Evolutionary conservation across 306 rosid species (phyloP), one percentile per base, ranked within the genome.

Genomic region (Vachellia collinsii): DNA sequence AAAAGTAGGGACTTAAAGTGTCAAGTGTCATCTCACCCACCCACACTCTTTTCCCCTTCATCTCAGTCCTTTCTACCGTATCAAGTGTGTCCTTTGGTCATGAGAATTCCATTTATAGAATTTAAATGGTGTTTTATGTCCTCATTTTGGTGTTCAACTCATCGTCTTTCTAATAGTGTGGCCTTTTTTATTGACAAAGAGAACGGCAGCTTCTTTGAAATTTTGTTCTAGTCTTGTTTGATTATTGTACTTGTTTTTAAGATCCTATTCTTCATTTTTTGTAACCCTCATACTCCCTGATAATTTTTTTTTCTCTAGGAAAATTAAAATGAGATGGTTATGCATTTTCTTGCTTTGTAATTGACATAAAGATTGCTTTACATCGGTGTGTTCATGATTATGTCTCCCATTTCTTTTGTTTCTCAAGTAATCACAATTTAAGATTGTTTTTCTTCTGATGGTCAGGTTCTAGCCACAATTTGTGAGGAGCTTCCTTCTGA

Each of bases 401-500:
- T 51, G 37, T 72, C 61, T 77, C 50, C 41, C 70, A 71, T 66
- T 67, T 67, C 56, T 66, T 77, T 58, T 37, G 11, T 25, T 80
- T 74, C n/a, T 41, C 53, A 11, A 42, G 11, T 72, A 34, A 71
- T 79, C 68, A 14, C 46, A 41, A 6, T 36, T 76, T 69, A 41
- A 74, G 46, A 70, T 47, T 44, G 69, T 36, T 62, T 70, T 59
- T 64, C 80, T 77, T 83, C 76, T 75, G 63, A 75, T 76, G 82
- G 72, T 79, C 88, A 95, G 99, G 97, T 95, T 87, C 85, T 95
- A 80, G 99, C 98, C 81, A 93, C 99, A 74, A 86, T 93, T 63
- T 95, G 97, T 83, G 99, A 95, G 91, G 98, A 95, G 92, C 97
- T 95, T 82, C 96, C 99, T 42, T 67, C 81, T 69, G 98, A 95